phyloP scores from a whole-genome alignment of 495 filamentous ascomycete species.

The Xylona heveae region DNA sequence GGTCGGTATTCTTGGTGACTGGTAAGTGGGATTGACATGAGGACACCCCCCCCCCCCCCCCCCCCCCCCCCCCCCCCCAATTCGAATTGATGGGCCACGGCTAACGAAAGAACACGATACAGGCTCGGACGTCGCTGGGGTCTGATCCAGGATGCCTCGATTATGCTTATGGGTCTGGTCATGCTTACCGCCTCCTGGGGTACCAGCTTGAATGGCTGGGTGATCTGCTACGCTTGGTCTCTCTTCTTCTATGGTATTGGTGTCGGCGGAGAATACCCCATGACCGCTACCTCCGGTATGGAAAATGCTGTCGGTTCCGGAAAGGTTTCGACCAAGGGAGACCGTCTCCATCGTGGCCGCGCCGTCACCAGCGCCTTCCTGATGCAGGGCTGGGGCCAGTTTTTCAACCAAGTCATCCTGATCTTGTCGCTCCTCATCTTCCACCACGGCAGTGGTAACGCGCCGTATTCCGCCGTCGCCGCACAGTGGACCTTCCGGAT shows the following conservation, averaged over 20 bases:
- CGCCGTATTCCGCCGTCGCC: conserved; percentile 47
- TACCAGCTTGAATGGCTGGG: conserved; percentile 62
- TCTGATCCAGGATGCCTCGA: conserved; percentile 75
- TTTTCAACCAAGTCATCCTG: conserved; percentile 70
- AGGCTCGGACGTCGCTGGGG: conserved; percentile 78
- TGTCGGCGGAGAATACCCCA: conserved; percentile 87
- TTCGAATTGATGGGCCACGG: background rate
- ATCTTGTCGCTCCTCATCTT: conserved; percentile 65
- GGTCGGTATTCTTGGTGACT: conserved; percentile 42
- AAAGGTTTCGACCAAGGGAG: conserved; percentile 67
- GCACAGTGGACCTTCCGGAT: conserved; percentile 73
- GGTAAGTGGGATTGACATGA: conserved; percentile 21
- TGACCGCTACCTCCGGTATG: conserved; percentile 89
- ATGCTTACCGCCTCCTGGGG: conserved; percentile 84
- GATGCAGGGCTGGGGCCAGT: conserved; percentile 95
- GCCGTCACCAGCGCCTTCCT: conserved; percentile 84
- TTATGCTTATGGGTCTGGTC: conserved; percentile 76
- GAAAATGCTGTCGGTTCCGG: conserved; percentile 73
- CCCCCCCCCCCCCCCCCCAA: background rate
- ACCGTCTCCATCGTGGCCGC: conserved; percentile 79
- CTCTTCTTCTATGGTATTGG: conserved; percentile 82
- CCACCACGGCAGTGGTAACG: conserved; percentile 48
- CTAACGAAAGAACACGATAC: conserved; percentile 7
- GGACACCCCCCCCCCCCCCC: no score
- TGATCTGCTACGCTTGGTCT: conserved; percentile 80